These are phyloP conservation scores for Fonsecaea multimorphosa DNA, from an alignment of 2,329 filamentous ascomycete species.

Conservation along the genomic window DNA sequence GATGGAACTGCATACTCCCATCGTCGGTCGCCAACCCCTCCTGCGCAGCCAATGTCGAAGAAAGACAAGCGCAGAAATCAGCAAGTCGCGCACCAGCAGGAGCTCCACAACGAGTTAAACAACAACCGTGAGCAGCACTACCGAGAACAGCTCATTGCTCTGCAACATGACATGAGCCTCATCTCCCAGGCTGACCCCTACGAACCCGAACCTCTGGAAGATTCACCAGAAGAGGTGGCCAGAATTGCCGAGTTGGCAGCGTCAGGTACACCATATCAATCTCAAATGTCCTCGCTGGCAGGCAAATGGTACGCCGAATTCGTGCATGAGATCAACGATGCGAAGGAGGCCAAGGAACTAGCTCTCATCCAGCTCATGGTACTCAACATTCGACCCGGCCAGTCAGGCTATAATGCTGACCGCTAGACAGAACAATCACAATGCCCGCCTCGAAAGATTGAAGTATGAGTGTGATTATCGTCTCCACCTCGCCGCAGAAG, in stretches of 20 bases:
- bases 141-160: conserved; percentile 83
- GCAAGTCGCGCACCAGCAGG: conserved; percentile 77
- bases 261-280: conserved; percentile 67
- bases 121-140: conserved; percentile 83
- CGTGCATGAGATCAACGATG: conserved; percentile 82
- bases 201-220: conserved; percentile 69
- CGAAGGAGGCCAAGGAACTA: conserved; percentile 85
- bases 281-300: conserved; percentile 69
- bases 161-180: conserved; percentile 88
- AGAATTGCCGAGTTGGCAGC: conserved; percentile 65
- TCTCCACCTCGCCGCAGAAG: conserved; percentile 66
- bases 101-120: conserved; percentile 77
- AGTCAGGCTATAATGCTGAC: conserved; percentile 16
- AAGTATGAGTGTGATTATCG: conserved; percentile 64
- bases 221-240: conserved; percentile 69
- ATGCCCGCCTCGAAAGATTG: conserved; percentile 61
- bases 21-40: conserved; percentile 44
- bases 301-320: conserved; percentile 86
- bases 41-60: conserved; percentile 69
- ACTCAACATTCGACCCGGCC: conserved; percentile 45
- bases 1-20: conserved; percentile 27
- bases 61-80: conserved; percentile 87
- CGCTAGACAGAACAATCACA: conserved; percentile 60
- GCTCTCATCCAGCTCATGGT: conserved; percentile 83
- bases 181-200: conserved; percentile 87